Conservation (phyloP, 305 asterid genomes). For the Solanum aculeatissimum region DNA sequence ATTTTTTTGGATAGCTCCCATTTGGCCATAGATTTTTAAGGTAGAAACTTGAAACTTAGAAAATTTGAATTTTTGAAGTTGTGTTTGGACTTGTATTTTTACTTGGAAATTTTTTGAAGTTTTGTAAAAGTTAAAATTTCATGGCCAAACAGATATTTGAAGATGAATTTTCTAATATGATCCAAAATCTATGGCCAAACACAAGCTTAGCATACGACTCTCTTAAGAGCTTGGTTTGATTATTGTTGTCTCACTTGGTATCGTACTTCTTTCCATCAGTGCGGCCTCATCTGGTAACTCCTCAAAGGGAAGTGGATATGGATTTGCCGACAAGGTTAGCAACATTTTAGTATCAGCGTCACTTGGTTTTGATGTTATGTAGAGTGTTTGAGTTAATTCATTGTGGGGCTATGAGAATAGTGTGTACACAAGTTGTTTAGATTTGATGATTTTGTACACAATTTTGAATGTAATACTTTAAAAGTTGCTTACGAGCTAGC, state of each 20-base stretch:
- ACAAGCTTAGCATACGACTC: not conserved
- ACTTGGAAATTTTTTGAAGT: not conserved
- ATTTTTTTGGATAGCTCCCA: not conserved
- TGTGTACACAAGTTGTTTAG: not conserved
- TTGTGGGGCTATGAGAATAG: not conserved
- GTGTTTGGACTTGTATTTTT: not conserved
- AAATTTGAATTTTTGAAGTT: not conserved
- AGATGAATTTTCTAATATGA: not conserved
- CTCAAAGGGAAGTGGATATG: conserved; percentile 71
- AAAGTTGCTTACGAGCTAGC: not conserved
- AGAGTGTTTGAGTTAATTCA: not conserved
- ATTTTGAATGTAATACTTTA: not conserved
- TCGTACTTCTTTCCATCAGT: conserved; percentile 25
- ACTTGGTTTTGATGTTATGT: not conserved
- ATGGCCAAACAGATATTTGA: not conserved
- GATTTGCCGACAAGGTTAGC: conserved; percentile 93
- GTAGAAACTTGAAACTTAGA: not conserved
- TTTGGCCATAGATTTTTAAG: not conserved
- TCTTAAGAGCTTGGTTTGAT: not conserved
- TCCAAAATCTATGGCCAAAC: not conserved
- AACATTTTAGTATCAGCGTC: not conserved
- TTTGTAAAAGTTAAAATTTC: not conserved
- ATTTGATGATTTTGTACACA: not conserved
- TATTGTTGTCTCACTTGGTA: not conserved
- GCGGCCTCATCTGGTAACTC: conserved; percentile 41